Evolutionary conservation across 2,329 filamentous ascomycete species (phyloP).

Genomic region (Nemania diffusa): DNA sequence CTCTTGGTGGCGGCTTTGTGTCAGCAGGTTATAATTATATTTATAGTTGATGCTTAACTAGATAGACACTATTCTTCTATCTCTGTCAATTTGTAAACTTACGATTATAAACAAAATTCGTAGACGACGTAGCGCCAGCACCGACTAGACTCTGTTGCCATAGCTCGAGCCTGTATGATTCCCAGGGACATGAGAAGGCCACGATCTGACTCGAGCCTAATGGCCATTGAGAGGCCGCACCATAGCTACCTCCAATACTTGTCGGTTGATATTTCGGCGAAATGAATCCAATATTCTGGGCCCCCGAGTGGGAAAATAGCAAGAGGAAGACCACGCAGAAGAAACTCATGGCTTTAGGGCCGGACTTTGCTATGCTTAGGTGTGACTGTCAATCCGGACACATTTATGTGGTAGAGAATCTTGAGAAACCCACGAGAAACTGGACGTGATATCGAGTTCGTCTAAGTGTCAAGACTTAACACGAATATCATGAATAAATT

Average conservation of each 20-base stretch:
- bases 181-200: conserved; percentile 9
- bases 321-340: background rate
- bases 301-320: background rate
- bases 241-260: background rate
- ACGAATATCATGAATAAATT: background rate
- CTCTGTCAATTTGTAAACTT: background rate
- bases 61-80: background rate
- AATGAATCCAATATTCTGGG: conserved; percentile 9
- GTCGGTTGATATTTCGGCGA: conserved; percentile 5
- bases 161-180: conserved; percentile 18
- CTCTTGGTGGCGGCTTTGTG: background rate
- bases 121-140: background rate
- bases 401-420: background rate
- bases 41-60: background rate
- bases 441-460: background rate
- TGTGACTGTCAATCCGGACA: background rate
- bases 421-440: background rate
- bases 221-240: background rate
- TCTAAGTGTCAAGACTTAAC: background rate
- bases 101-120: conserved; percentile 15
- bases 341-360: background rate
- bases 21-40: background rate
- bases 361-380: background rate
- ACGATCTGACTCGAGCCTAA: conserved; percentile 23
- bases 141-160: conserved; percentile 12